Conservation (phyloP, 169 alveolate genomes). For the Cryptosporidium xiaoi region DNA sequence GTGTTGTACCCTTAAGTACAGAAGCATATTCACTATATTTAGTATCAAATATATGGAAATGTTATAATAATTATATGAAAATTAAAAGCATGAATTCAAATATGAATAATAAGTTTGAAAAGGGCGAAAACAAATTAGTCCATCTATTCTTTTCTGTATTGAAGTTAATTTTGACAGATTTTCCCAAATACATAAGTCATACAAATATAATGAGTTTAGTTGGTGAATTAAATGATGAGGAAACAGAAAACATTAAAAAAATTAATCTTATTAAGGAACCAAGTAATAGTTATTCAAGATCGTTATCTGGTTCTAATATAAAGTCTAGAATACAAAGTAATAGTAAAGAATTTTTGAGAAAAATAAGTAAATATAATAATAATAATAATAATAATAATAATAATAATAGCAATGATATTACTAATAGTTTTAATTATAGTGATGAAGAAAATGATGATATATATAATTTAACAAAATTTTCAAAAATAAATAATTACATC, state of each 20-base stretch:
- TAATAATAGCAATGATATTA: not conserved
- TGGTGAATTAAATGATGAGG: not conserved
- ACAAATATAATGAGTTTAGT: slow-evolving; percentile 5
- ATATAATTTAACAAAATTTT: slow-evolving; percentile 10
- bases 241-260: not conserved
- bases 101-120: not conserved
- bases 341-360: slow-evolving; percentile 43
- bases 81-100: not conserved
- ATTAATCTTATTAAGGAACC: not conserved
- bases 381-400: not conserved
- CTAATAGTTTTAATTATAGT: not conserved
- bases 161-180: slow-evolving; percentile 18
- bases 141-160: slow-evolving; percentile 4
- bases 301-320: slow-evolving; percentile 26
- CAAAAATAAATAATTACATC: slow-evolving; percentile 8
- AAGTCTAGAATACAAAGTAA: slow-evolving; percentile 38
- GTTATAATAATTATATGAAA: slow-evolving; percentile 27
- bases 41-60: slow-evolving; percentile 38
- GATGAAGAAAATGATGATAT: slow-evolving; percentile 34
- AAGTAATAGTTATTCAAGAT: too few relatives aligned
- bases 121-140: not conserved
- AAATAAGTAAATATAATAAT: slow-evolving; percentile 5
- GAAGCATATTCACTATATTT: slow-evolving; percentile 57
- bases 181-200: slow-evolving; percentile 6
- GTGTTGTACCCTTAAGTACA: slow-evolving; percentile 31